These are phyloP conservation scores for Globisporangium spinosum DNA, from an alignment of 352 stramenopile species.

Conservation along the genomic window DNA sequence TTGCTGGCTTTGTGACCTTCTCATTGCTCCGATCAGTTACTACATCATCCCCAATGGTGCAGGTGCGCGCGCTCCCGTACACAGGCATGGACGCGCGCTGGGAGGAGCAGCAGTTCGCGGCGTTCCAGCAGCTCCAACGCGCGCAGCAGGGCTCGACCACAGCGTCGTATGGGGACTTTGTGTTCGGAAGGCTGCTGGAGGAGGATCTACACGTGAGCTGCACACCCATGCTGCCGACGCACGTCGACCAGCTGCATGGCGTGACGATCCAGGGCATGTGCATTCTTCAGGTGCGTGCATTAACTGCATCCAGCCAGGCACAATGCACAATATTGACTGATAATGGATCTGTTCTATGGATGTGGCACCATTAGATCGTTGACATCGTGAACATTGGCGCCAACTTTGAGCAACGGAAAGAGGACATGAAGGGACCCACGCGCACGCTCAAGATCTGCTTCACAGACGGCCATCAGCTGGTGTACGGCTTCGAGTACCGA, in stretches of 20 bases:
- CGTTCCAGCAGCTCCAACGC: conserved; percentile 26
- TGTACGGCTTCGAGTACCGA: conserved; percentile 71
- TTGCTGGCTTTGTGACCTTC: not conserved
- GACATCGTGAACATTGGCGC: conserved; percentile 78
- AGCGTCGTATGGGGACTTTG: conserved; percentile 34
- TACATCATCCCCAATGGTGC: conserved; percentile 1
- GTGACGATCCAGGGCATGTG: conserved; percentile 62
- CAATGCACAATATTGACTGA: not conserved
- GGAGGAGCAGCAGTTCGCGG: conserved; percentile 44
- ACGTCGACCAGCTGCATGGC: conserved; percentile 45
- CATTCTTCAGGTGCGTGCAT: conserved; percentile 54
- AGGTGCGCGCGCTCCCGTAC: conserved; percentile 40
- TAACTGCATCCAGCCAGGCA: too few species aligned
- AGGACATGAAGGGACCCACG: conserved; percentile 53
- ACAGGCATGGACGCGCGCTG: conserved; percentile 51
- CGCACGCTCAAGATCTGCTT: conserved; percentile 82
- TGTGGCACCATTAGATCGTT: conserved; percentile 42
- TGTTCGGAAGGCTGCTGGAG: conserved; percentile 58
- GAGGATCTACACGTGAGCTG: conserved; percentile 72
- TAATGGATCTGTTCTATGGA: not conserved
- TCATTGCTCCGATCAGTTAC: not conserved
- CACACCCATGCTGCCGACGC: conserved; percentile 43
- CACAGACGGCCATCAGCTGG: conserved; percentile 72
- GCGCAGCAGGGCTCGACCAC: conserved; percentile 16
- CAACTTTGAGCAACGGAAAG: conserved; percentile 66